Conservation (phyloP, 768 basidiomycete genomes). For the Agrocybe pediades region DNA sequence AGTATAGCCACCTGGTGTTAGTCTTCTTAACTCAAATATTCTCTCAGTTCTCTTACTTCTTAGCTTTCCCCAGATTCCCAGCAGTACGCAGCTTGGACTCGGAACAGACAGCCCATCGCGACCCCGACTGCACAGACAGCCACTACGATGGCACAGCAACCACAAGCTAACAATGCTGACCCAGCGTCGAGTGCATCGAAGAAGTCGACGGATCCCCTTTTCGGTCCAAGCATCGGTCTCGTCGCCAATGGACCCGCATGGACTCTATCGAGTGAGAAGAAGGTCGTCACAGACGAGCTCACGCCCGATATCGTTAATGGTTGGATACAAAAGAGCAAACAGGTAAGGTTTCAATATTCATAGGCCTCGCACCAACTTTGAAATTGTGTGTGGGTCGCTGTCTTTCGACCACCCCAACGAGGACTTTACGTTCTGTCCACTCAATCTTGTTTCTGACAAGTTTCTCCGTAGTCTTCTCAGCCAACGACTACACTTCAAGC, state of each 20-base stretch:
- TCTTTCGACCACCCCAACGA: not conserved
- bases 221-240: conserved; percentile 89
- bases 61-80: conserved; percentile 33
- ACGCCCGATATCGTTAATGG: conserved; percentile 78
- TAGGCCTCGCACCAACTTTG: not conserved
- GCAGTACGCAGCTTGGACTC: conserved; percentile 61
- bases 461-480: conserved; percentile 57
- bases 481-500: conserved; percentile 94
- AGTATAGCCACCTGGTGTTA: conserved; percentile 41
- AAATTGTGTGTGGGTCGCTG: not conserved
- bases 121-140: conserved; percentile 50
- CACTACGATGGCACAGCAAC: conserved; percentile 46
- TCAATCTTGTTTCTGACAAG: not conserved
- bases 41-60: not conserved
- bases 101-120: conserved; percentile 53
- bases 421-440: too few relatives aligned
- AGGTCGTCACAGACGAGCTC: conserved; percentile 63
- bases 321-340: conserved; percentile 89
- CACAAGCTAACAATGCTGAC: conserved; percentile 23
- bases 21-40: conserved; percentile 13
- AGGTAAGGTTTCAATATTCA: conserved; percentile 52
- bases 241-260: conserved; percentile 69
- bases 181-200: conserved; percentile 34
- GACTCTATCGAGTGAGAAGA: conserved; percentile 69
- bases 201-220: conserved; percentile 78